These are phyloP conservation scores for Sporothrix schenckii DNA, from an alignment of 2,329 filamentous ascomycete species.

Conservation along the genomic window DNA sequence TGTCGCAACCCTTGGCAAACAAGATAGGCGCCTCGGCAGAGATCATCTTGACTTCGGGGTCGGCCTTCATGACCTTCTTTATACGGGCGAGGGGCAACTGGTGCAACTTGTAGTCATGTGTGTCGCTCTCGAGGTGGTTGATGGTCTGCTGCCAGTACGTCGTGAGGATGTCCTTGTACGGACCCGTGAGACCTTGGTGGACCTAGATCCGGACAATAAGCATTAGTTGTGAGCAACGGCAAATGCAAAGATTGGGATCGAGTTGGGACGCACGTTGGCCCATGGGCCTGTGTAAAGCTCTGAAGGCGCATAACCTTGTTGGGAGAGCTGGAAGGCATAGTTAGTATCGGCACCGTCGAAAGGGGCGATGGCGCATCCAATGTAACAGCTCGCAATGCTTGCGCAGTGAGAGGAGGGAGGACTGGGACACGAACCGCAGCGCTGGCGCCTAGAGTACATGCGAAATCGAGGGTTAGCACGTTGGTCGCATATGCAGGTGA, in stretches of 20 bases:
- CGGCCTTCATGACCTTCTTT: constrained; percentile 99
- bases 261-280: constrained; percentile 74
- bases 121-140: constrained; percentile 89
- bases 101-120: constrained; percentile 97
- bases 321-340: constrained; percentile 67
- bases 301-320: constrained; percentile 84
- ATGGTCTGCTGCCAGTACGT: constrained; percentile 99
- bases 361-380: background rate
- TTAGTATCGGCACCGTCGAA: constrained; percentile 33
- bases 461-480: constrained; percentile 35
- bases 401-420: constrained; percentile 19
- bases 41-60: constrained; percentile 99
- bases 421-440: constrained; percentile 60
- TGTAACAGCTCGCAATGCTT: background rate
- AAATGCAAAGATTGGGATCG: background rate
- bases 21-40: constrained; percentile 96
- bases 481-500: constrained; percentile 33
- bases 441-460: constrained; percentile 60
- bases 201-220: constrained; percentile 59
- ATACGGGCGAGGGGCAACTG: constrained; percentile 96
- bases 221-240: background rate
- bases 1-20: constrained; percentile 97
- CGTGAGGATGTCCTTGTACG: constrained; percentile 95
- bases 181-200: constrained; percentile 89
- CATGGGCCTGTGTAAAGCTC: constrained; percentile 93